These are phyloP conservation scores for Coniochaeta hoffmannii DNA, from an alignment of 2,329 filamentous ascomycete species.

Conservation along the genomic window DNA sequence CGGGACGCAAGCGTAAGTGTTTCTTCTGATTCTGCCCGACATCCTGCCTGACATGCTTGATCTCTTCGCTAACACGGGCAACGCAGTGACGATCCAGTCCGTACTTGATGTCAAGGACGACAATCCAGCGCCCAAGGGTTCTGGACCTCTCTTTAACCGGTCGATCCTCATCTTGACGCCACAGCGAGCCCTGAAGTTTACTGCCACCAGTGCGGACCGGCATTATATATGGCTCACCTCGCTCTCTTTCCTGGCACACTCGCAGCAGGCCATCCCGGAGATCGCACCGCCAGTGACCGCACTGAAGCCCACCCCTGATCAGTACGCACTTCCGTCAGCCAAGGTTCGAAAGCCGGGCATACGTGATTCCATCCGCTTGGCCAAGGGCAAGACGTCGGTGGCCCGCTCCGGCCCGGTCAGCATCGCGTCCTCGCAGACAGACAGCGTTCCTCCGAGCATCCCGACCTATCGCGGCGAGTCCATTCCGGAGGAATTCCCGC, in stretches of 20 bases:
- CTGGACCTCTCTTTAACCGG: slow-evolving; percentile 66
- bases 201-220: slow-evolving; percentile 70
- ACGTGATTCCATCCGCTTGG: slow-evolving; percentile 81
- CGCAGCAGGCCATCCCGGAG: slow-evolving; percentile 72
- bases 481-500: slow-evolving; percentile 24
- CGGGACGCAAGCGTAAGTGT: slow-evolving; percentile 80
- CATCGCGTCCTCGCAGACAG: slow-evolving; percentile 21
- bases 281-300: slow-evolving; percentile 44
- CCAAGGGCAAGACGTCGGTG: slow-evolving; percentile 57
- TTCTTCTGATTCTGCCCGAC: slow-evolving; percentile 15
- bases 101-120: slow-evolving; percentile 96
- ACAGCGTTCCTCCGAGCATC: slow-evolving; percentile 42
- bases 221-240: slow-evolving; percentile 95
- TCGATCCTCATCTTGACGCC: slow-evolving; percentile 94
- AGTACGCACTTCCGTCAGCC: slow-evolving; percentile 38
- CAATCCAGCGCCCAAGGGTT: slow-evolving; percentile 71
- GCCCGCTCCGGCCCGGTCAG: slow-evolving; percentile 16
- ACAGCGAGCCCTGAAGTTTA: slow-evolving; percentile 91
- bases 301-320: slow-evolving; percentile 40
- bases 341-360: slow-evolving; percentile 52
- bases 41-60: too few relatives aligned
- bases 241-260: slow-evolving; percentile 89
- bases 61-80: background rate
- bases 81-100: slow-evolving; percentile 83
- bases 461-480: slow-evolving; percentile 31